Evolutionary conservation across 306 rosid species (phyloP), one percentile per base, ranked within the genome.

Genomic region (Pterocarpus macrocarpus): DNA sequence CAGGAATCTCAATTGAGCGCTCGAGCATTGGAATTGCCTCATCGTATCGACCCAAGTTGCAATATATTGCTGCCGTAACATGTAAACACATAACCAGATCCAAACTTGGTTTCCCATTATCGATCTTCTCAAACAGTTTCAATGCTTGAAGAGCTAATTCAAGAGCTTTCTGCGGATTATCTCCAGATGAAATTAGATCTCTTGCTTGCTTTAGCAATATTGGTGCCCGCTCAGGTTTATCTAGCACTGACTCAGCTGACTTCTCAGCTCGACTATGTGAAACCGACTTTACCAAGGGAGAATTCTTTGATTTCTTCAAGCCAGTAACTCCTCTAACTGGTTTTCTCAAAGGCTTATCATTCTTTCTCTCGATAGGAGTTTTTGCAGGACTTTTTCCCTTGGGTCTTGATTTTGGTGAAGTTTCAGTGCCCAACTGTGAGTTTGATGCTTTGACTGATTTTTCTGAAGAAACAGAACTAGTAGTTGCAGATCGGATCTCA

Each of bases 11-110:
- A 76, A 93, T 87, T 9, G 99, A 90, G 30, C 34, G 94, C 83
- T 88, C 91, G 13, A 96, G 96, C 84, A 90, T 76, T 8, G 94
- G 99, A 86, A 96, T 86, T 5, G 99, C 97, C 83, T 93, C 95
- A 32, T 66, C 66, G 70, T 96, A 96, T 80, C 83, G 97, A 69
- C 97, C 97, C 83, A 93, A 84, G 86, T 83, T 93, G 81, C 99
- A 93, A 80, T 96, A 83, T 75, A 96, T 90, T 35, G 98, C 97
- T 0, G 99, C 92, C 1, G 90, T 88, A 68, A 93, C 97, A 50
- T 96, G 99, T 71, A 90, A 75, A 77, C 97, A 89, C 98, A 96
- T 93, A 43, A 90, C 98, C 70, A 96, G 81, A 73, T 92, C 99
- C 82, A 96, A 85, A 85, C 85, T 85, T 2, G 92, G 94, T 64